phyloP scores from a whole-genome alignment of 1,139 yeast genomes.

The Kodamaea ohmeri region DNA sequence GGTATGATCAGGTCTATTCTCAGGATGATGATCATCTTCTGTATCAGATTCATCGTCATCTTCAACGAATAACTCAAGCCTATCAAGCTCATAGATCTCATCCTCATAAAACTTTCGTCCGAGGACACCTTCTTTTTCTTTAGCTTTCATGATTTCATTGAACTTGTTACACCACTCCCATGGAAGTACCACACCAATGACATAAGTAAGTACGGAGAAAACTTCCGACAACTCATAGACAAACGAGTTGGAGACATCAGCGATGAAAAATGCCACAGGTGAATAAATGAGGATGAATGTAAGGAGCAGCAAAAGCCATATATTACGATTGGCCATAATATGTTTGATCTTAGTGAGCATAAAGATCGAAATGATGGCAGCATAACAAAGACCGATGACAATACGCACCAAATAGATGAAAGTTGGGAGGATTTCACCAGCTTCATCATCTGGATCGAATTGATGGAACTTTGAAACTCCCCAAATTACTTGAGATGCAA shows the following conservation, averaged over 20 bases:
- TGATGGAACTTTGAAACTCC: conserved; percentile 57
- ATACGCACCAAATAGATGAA: conserved; percentile 76
- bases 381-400: conserved; percentile 69
- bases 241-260: conserved; percentile 74
- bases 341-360: conserved; percentile 53
- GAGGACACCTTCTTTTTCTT: conserved; percentile 73
- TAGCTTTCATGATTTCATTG: conserved; percentile 55
- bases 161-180: conserved; percentile 89
- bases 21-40: too few relatives aligned
- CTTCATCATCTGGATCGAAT: conserved; percentile 36
- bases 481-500: conserved; percentile 67
- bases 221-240: conserved; percentile 70
- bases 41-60: conserved; percentile 23
- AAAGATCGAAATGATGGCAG: conserved; percentile 62
- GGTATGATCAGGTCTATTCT: too few relatives aligned
- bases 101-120: conserved; percentile 81
- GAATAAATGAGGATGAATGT: conserved; percentile 59
- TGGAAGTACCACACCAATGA: conserved; percentile 71
- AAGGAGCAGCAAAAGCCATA: conserved; percentile 55
- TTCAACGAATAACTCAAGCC: conserved; percentile 43
- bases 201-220: conserved; percentile 67
- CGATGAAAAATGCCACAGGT: conserved; percentile 72
- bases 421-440: conserved; percentile 68
- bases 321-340: conserved; percentile 50
- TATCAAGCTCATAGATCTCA: conserved; percentile 47